These are phyloP conservation scores for Aspergillus sp. DNA, from an alignment of 2,329 filamentous ascomycete genomes.

Conservation along the genomic window DNA sequence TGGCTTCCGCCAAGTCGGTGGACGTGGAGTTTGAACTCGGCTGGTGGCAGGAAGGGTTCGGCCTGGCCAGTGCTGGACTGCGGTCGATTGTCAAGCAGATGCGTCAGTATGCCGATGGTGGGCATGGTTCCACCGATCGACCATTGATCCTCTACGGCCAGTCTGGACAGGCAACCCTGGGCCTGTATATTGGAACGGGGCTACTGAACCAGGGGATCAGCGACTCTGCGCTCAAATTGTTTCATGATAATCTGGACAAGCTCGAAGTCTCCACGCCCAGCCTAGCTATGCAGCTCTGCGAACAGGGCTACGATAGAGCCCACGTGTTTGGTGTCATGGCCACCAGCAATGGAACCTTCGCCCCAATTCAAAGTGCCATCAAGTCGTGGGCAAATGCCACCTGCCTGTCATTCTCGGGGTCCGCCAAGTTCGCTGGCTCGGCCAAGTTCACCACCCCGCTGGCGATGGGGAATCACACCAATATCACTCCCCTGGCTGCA, in stretches of 20 bases:
- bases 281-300: constrained; percentile 40
- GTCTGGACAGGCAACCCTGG: constrained; percentile 28
- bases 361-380: constrained; percentile 23
- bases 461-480: background rate
- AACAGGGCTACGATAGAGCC: constrained; percentile 23
- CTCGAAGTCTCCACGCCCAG: constrained; percentile 24
- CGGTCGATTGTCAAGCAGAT: constrained; percentile 26
- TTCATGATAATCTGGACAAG: constrained; percentile 24
- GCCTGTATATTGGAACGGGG: constrained; percentile 38
- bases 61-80: constrained; percentile 19
- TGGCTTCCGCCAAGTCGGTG: constrained; percentile 12
- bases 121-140: constrained; percentile 17
- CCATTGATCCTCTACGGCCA: constrained; percentile 31
- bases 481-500: background rate
- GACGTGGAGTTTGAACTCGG: constrained; percentile 27
- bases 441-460: background rate
- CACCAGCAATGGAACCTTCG: constrained; percentile 32
- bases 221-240: constrained; percentile 25
- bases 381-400: background rate
- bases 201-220: constrained; percentile 19
- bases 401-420: background rate
- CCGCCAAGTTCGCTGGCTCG: background rate
- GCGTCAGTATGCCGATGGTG: constrained; percentile 27
- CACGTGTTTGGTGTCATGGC: constrained; percentile 37
- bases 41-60: constrained; percentile 23